Evolutionary conservation across 2,329 filamentous ascomycete genomes (phyloP).

Genomic region (Sclerotinia glacialis): DNA sequence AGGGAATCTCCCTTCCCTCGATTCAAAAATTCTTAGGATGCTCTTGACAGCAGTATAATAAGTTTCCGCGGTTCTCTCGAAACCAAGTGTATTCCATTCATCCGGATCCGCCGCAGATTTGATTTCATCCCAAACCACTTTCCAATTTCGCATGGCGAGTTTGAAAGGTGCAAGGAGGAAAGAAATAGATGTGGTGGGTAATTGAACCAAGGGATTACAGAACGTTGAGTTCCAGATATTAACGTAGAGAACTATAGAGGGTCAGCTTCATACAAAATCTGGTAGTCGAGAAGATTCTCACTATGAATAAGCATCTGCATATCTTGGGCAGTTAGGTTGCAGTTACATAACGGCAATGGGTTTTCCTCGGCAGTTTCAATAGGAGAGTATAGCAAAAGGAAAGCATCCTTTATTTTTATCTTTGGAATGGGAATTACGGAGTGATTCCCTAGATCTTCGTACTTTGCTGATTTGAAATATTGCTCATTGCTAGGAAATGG

Average conservation of each 20-base stretch:
- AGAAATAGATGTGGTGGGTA: conserved; percentile 27
- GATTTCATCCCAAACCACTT: conserved; percentile 36
- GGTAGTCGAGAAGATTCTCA: conserved; percentile 22
- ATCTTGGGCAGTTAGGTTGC: conserved; percentile 34
- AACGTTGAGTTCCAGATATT: conserved; percentile 36
- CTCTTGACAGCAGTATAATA: conserved; percentile 34
- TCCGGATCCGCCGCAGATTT: conserved; percentile 23
- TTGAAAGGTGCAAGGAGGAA: conserved; percentile 33
- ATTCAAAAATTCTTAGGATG: conserved; percentile 33
- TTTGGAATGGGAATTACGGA: conserved; percentile 26
- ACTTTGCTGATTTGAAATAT: conserved; percentile 35
- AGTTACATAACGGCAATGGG: conserved; percentile 26
- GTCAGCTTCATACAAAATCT: neutral
- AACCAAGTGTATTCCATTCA: conserved; percentile 37
- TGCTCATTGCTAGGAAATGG: conserved; percentile 35
- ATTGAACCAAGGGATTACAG: conserved; percentile 30
- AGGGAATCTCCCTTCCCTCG: conserved; percentile 30
- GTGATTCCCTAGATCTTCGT: conserved; percentile 30
- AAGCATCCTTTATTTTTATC: conserved; percentile 38
- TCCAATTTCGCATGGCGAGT: conserved; percentile 36
- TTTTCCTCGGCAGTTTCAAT: conserved; percentile 26
- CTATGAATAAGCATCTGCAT: conserved; percentile 39
- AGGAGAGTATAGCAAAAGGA: conserved; percentile 31
- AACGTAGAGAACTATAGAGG: conserved; percentile 35
- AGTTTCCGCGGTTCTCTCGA: conserved; percentile 36